Evolutionary conservation across 2,329 filamentous ascomycete genomes (phyloP).

Genomic region (Didymella pinodella): DNA sequence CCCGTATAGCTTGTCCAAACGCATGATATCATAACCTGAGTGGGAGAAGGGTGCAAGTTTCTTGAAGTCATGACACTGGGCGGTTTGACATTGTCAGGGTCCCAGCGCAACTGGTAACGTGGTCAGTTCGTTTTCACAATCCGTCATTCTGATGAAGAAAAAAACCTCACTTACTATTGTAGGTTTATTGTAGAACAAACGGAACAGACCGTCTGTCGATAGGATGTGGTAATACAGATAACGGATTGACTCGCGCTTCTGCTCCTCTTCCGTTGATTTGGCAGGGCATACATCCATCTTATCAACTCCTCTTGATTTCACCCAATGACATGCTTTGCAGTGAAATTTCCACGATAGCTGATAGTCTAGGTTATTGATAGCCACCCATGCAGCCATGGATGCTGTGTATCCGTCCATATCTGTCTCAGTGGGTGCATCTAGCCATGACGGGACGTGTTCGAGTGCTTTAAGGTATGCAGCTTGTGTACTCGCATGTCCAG

Average conservation of each 20-base stretch:
- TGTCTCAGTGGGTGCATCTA: not conserved
- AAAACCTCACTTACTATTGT: not conserved
- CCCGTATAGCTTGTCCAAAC: not conserved
- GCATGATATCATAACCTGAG: not conserved
- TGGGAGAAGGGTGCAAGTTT: not conserved
- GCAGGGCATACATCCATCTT: not conserved
- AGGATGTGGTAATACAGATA: not conserved
- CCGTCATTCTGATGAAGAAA: not conserved
- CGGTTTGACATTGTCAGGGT: not conserved
- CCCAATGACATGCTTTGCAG: not conserved
- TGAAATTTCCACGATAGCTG: not conserved
- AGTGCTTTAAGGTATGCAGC: not conserved
- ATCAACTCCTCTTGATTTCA: not conserved
- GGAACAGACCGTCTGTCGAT: not conserved
- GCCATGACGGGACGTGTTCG: not conserved
- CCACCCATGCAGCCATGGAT: not conserved
- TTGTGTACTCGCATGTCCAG: not conserved
- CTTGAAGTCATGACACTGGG: not conserved
- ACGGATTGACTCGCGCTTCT: not conserved
- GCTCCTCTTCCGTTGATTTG: not conserved
- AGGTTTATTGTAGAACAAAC: not conserved
- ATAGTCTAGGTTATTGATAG: not conserved
- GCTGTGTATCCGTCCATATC: not conserved
- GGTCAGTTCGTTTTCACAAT: not conserved
- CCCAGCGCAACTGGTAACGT: not conserved